Base-by-base conservation (phyloP, 1,284 basidiomycete genomes). In the Cystobasidium pallidum region DNA sequence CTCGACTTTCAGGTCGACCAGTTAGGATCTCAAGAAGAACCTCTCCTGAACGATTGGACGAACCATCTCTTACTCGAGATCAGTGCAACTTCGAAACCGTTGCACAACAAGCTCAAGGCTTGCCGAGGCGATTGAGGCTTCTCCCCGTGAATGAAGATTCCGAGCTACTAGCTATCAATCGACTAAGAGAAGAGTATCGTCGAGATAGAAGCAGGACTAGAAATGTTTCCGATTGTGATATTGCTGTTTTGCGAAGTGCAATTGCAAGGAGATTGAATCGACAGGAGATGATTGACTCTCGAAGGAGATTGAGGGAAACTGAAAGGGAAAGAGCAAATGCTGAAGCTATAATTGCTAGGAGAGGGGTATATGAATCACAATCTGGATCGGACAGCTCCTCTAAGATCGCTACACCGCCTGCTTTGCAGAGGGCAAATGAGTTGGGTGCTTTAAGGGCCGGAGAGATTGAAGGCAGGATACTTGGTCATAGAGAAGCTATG, bases 91-190 rank as follows among this genome's bases (percentile, higher is more conserved):
- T 17, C 30, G 15, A 34, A n/a, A n/a, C n/a, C 19, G 30, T 11
- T n/a, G n/a, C 24, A 21, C 54, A 36, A 57, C 28, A 32, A 57
- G 13, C 28, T 57, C 54, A 57, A 36, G 36, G 17, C 13, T 32
- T 57, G 34, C 54, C 54, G 19, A 30, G n/a, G 34, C 54, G 54
- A 15, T n/a, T 57, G 32, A 57, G 54, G 36, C 24, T 32, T 19
- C 10, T 34, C 21, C 28, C 28, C 15, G 54, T 57, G 6, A 36
- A 10, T 11, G 54, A 57, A 57, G 54, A 57, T 28, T 34, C 32
- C 3, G 54, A 57, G 21, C 34, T 32, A 19, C 30, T 4, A 34
- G 54, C 54, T n/a, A 10, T 57, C 10, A 57, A 34, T 57, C 54
- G 19, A 8, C 11, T 57, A 32, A 34, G 54, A 36, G 54, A 57